Conservation (phyloP, 1,139 yeast genomes). For the Lodderomyces parapsilosis region DNA sequence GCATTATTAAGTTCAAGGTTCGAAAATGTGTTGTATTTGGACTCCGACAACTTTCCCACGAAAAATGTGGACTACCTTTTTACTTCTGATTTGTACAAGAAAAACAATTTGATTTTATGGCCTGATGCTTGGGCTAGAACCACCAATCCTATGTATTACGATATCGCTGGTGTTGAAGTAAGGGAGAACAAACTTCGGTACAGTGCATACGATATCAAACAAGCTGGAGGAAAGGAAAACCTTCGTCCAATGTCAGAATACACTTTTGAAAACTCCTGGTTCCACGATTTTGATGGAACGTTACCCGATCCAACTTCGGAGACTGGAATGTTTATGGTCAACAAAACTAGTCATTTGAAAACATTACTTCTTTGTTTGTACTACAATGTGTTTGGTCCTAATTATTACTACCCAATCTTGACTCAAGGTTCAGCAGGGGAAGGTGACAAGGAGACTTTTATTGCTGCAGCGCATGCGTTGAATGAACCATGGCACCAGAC, state of each 20-base stretch:
- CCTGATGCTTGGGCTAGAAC: conserved; percentile 54
- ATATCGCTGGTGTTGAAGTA: conserved; percentile 41
- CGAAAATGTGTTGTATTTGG: conserved; percentile 59
- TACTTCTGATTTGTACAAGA: conserved; percentile 35
- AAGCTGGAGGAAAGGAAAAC: conserved; percentile 21
- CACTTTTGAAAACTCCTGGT: conserved; percentile 35
- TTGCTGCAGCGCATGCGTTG: conserved; percentile 60
- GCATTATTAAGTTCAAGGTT: conserved; percentile 60
- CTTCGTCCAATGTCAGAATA: conserved; percentile 30
- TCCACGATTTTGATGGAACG: conserved; percentile 57
- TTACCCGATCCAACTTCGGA: conserved; percentile 65
- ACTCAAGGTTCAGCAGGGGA: conserved; percentile 73
- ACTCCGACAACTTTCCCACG: conserved; percentile 67
- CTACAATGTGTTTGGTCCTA: conserved; percentile 61
- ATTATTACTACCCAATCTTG: conserved; percentile 56
- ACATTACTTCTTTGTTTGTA: conserved; percentile 54
- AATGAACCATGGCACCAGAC: conserved; percentile 54
- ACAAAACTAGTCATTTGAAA: conserved; percentile 50
- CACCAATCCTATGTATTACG: conserved; percentile 45
- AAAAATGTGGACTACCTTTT: conserved; percentile 48
- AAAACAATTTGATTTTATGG: conserved; percentile 49
- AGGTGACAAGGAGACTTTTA: conserved; percentile 70
- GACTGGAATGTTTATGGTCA: conserved; percentile 59
- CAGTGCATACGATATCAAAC: conserved; percentile 30
- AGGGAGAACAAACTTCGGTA: conserved; percentile 38